Percentiles rank a stretch among this genome's conserved stretches.
Conservation (phyloP, 2,329 filamentous ascomycete species). For the Ophiostoma quercus region DNA sequence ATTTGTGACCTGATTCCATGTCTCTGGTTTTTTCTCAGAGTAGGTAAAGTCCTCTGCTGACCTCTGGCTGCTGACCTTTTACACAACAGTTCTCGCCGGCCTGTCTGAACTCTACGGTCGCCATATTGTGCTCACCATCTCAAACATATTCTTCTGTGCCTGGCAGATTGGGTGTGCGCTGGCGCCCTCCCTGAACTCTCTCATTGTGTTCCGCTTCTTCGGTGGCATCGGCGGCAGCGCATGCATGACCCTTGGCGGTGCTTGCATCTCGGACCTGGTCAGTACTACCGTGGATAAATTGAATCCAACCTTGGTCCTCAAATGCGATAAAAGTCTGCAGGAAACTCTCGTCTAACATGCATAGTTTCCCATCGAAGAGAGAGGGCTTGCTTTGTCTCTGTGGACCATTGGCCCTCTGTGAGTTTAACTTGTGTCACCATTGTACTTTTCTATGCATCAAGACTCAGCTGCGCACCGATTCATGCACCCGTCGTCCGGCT, state of each 20-base stretch:
- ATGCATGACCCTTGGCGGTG: conserved; percentile 27
- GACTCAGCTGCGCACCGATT: neutral
- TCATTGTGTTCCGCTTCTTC: conserved; percentile 29
- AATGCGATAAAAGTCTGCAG: neutral
- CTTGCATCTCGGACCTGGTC: conserved; percentile 22
- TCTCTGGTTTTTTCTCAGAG: neutral
- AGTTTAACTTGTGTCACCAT: neutral
- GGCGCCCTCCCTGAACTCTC: conserved; percentile 46
- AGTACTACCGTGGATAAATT: neutral
- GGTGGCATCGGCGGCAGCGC: conserved; percentile 26
- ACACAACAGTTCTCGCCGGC: conserved; percentile 34
- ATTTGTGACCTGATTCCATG: conserved; percentile 41
- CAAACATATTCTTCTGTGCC: conserved; percentile 58
- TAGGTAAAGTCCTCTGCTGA: neutral
- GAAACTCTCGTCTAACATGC: neutral
- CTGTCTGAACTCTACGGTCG: conserved; percentile 29
- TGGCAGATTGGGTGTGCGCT: conserved; percentile 64
- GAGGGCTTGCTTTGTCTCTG: conserved; percentile 52
- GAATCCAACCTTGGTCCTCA: neutral
- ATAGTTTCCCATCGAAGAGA: conserved; percentile 42
- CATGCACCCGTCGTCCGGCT: neutral
- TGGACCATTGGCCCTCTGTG: conserved; percentile 34
- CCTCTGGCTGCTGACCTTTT: neutral
- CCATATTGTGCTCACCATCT: conserved; percentile 66
- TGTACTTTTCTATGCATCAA: neutral